These are phyloP conservation scores for Lentinula guzmanii DNA, from an alignment of 768 basidiomycete genomes.

Conservation along the genomic window DNA sequence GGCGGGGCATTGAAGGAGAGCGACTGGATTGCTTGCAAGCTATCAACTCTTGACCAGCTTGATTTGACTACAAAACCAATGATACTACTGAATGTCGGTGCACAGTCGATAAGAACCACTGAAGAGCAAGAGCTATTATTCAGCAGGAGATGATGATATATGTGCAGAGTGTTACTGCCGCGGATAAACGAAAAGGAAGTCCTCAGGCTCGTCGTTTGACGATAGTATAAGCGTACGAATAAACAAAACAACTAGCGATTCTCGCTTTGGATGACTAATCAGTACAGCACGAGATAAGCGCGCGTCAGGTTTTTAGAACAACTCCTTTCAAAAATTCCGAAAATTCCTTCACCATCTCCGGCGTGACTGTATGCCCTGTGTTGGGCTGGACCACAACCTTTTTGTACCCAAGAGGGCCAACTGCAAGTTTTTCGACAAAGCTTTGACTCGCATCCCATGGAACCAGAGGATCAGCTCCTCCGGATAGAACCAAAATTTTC, in stretches of 20 bases:
- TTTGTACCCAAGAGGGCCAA: slow-evolving; percentile 49
- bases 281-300: background rate
- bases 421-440: slow-evolving; percentile 52
- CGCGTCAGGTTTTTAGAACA: background rate
- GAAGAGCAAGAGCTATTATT: background rate
- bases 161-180: background rate
- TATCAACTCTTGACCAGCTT: background rate
- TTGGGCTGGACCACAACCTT: slow-evolving; percentile 46
- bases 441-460: slow-evolving; percentile 52
- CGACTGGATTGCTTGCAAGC: background rate
- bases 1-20: slow-evolving; percentile 46
- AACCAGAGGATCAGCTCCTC: slow-evolving; percentile 58
- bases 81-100: background rate
- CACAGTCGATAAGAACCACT: background rate
- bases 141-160: background rate
- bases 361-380: slow-evolving; percentile 59
- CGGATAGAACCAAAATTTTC: slow-evolving; percentile 68
- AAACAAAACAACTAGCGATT: background rate
- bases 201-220: background rate
- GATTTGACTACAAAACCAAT: background rate
- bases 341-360: slow-evolving; percentile 49
- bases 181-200: background rate
- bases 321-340: slow-evolving; percentile 25
- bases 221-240: background rate
- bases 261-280: background rate